A percentile compares a stretch with the other conserved stretches of the same genome.
These are phyloP conservation scores for Volvox africanus DNA, from an alignment of 139 green algal species.

Conservation along the genomic window DNA sequence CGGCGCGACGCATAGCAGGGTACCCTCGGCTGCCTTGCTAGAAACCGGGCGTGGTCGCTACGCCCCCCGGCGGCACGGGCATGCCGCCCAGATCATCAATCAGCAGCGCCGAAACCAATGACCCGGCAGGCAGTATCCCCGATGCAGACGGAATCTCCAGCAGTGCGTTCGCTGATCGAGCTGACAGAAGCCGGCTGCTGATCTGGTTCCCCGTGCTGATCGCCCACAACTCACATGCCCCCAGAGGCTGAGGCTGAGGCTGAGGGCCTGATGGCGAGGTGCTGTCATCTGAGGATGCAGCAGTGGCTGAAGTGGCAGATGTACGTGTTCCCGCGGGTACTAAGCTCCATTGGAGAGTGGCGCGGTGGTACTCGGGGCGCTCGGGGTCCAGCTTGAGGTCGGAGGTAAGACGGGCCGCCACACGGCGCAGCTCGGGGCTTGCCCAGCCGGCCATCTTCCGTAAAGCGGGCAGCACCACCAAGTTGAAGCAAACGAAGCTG, in stretches of 20 bases:
- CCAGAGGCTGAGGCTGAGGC: neutral
- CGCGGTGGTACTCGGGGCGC: slow-evolving; percentile 96
- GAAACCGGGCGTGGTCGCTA: slow-evolving; percentile 58
- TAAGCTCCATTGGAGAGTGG: slow-evolving; percentile 66
- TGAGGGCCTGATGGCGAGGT: neutral
- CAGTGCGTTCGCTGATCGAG: slow-evolving; percentile 72
- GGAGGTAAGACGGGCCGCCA: slow-evolving; percentile 71
- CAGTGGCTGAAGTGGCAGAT: neutral
- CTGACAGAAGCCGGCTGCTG: slow-evolving; percentile 90
- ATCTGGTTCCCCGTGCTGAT: slow-evolving; percentile 94
- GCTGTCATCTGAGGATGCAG: neutral
- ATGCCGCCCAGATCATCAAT: slow-evolving; percentile 75
- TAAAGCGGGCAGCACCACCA: slow-evolving; percentile 89
- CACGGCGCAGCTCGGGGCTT: slow-evolving; percentile 73
- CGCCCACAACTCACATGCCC: slow-evolving; percentile 63
- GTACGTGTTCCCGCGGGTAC: slow-evolving; percentile 24
- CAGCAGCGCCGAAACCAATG: slow-evolving; percentile 79
- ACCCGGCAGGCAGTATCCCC: slow-evolving; percentile 68
- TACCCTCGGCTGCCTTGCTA: neutral
- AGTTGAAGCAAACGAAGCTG: slow-evolving; percentile 94
- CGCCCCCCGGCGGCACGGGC: slow-evolving; percentile 44
- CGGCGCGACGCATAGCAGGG: too few species aligned
- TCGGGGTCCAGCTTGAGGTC: slow-evolving; percentile 89
- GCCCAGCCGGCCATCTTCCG: slow-evolving; percentile 86
- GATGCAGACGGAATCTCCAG: slow-evolving; percentile 69